A percentile compares a stretch with the other conserved stretches of the same genome.
Evolutionary conservation across 2,329 filamentous ascomycete genomes (phyloP).

Genomic region (Zopfia rhizophila): DNA sequence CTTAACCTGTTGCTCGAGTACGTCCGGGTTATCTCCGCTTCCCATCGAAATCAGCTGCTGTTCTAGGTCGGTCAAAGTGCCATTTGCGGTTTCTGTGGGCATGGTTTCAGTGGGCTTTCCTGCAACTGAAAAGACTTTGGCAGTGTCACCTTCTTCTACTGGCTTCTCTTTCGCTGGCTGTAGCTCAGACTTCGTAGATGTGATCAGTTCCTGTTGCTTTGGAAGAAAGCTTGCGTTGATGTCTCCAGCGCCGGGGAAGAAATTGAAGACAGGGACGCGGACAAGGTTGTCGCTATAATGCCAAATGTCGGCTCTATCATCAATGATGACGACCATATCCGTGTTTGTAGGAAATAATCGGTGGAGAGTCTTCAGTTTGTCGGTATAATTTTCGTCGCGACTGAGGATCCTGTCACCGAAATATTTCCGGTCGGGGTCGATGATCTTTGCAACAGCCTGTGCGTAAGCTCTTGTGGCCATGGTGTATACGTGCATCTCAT

Average conservation of each 20-base stretch:
- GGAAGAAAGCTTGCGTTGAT: slow-evolving; percentile 98
- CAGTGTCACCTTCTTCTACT: slow-evolving; percentile 26
- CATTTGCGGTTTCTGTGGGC: slow-evolving; percentile 44
- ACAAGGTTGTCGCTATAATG: slow-evolving; percentile 91
- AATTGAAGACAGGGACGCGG: slow-evolving; percentile 95
- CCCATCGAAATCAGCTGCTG: slow-evolving; percentile 81
- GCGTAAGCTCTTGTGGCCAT: slow-evolving; percentile 99
- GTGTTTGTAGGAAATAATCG: slow-evolving; percentile 95
- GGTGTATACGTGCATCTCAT: slow-evolving; percentile 97
- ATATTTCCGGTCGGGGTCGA: slow-evolving; percentile 87
- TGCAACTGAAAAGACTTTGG: slow-evolving; percentile 28
- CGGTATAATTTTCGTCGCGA: slow-evolving; percentile 94
- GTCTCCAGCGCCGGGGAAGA: slow-evolving; percentile 97
- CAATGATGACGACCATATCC: slow-evolving; percentile 99
- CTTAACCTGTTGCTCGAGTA: slow-evolving; percentile 79
- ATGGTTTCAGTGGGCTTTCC: slow-evolving; percentile 33
- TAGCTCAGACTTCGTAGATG: slow-evolving; percentile 21
- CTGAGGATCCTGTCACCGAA: slow-evolving; percentile 97
- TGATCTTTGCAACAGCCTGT: slow-evolving; percentile 87
- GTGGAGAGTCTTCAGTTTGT: slow-evolving; percentile 89
- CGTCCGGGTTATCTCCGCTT: slow-evolving; percentile 72
- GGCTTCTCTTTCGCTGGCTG: slow-evolving; percentile 26
- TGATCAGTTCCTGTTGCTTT: slow-evolving; percentile 66
- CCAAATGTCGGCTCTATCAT: slow-evolving; percentile 97
- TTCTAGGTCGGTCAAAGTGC: slow-evolving; percentile 70